These are phyloP conservation scores for Choanephora cucurbitarum DNA, from an alignment of 371 early-diverging fungal species.

Conservation along the genomic window DNA sequence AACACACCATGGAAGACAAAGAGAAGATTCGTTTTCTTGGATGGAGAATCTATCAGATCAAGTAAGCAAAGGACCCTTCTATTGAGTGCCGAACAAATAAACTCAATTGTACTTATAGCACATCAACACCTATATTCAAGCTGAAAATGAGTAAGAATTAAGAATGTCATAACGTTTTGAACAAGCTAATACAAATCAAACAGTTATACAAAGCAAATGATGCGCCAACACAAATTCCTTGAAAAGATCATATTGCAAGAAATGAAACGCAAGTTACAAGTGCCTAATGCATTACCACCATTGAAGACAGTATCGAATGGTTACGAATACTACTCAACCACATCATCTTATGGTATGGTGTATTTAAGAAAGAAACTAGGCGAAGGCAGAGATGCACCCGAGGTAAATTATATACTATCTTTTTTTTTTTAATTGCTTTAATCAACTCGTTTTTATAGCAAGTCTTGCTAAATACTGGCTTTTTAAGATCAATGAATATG, in stretches of 20 bases:
- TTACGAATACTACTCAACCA: constrained; percentile 66
- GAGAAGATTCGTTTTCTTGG: constrained; percentile 61
- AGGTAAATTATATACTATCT: no score
- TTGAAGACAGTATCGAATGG: constrained; percentile 57
- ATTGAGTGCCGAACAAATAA: background rate
- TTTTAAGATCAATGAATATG: constrained; percentile 53
- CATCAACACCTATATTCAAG: constrained; percentile 51
- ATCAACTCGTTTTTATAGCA: no score
- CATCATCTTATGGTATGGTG: constrained; percentile 56
- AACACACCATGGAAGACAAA: constrained; percentile 43
- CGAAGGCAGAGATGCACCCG: constrained; percentile 42
- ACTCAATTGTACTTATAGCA: constrained; percentile 26
- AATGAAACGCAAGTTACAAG: constrained; percentile 56
- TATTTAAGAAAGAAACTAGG: constrained; percentile 57
- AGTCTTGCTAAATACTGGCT: constrained; percentile 60
- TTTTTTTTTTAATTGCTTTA: no score
- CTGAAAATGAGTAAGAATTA: constrained; percentile 57
- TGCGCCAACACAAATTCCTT: constrained; percentile 37
- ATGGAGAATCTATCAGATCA: constrained; percentile 57
- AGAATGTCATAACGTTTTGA: background rate
- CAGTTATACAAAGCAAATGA: constrained; percentile 32
- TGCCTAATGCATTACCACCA: constrained; percentile 48
- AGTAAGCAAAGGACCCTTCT: constrained; percentile 29
- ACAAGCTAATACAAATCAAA: background rate
- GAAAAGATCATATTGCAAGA: constrained; percentile 47